Conservation (phyloP, 2,329 filamentous ascomycete species). For the Aspergillus jensenii region DNA sequence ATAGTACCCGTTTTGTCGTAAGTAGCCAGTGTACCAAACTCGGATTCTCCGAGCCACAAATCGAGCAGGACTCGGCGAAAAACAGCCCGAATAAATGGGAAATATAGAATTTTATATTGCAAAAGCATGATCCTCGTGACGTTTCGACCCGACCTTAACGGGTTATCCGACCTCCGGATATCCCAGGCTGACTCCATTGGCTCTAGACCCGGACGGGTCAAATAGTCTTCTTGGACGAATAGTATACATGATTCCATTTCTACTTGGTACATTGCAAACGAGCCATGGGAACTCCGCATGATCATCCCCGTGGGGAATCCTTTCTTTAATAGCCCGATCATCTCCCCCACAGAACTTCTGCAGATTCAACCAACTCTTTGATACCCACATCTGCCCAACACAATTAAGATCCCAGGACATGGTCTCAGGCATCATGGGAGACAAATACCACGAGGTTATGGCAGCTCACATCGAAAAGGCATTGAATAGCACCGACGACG, state of each 20-base stretch:
- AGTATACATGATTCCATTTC: too few species aligned
- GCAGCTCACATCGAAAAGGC: conserved; percentile 1
- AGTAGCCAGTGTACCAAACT: too few species aligned
- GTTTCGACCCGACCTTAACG: neutral
- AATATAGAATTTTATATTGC: neutral
- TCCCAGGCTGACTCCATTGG: neutral
- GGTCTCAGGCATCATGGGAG: neutral
- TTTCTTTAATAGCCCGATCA: neutral
- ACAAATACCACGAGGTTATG: neutral
- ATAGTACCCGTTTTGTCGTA: neutral
- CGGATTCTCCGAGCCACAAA: neutral
- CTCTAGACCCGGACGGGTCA: neutral
- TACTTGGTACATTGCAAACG: neutral
- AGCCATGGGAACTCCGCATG: neutral
- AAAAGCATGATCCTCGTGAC: neutral
- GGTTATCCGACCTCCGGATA: neutral
- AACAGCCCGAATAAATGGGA: neutral
- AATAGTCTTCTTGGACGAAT: neutral
- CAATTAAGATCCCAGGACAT: neutral
- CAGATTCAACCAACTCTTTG: neutral
- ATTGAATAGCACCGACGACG: neutral
- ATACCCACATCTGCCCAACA: too few species aligned
- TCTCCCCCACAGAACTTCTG: neutral
- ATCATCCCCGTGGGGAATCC: neutral
- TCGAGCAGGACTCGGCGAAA: neutral